phyloP scores from a whole-genome alignment of 176 grass and related monocot genomes.

The Poa pratensis region DNA sequence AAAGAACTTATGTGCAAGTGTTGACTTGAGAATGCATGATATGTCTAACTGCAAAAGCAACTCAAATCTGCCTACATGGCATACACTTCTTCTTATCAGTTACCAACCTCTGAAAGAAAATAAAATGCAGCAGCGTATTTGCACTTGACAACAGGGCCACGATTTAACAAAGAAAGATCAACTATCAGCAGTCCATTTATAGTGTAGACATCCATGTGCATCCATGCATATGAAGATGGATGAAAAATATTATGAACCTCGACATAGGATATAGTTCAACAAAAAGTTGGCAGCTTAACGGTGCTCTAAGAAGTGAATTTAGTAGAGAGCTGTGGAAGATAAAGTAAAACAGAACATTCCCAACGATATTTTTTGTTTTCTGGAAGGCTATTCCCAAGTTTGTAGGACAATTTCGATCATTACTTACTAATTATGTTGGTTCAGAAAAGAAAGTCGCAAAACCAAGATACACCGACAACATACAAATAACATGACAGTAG shows the following conservation, averaged over 20 bases:
- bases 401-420: not conserved
- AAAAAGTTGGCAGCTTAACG: not conserved
- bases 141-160: not conserved
- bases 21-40: not conserved
- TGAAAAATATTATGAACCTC: not conserved
- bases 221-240: not conserved
- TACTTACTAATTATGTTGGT: not conserved
- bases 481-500: not conserved
- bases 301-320: not conserved
- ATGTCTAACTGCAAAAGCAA: not conserved
- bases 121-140: not conserved
- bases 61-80: not conserved
- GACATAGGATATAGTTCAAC: not conserved
- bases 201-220: not conserved
- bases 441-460: not conserved
- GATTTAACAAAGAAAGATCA: conserved; percentile 17
- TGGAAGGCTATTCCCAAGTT: not conserved
- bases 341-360: not conserved
- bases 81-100: not conserved
- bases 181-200: not conserved
- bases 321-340: not conserved
- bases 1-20: not conserved
- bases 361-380: not conserved
- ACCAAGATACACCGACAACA: not conserved
- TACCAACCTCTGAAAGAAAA: not conserved